A percentile compares a stretch with the other conserved stretches of the same genome.
These are phyloP conservation scores for Taxillus chinensis DNA, from an alignment of 164 flowering plant species.

Conservation along the genomic window DNA sequence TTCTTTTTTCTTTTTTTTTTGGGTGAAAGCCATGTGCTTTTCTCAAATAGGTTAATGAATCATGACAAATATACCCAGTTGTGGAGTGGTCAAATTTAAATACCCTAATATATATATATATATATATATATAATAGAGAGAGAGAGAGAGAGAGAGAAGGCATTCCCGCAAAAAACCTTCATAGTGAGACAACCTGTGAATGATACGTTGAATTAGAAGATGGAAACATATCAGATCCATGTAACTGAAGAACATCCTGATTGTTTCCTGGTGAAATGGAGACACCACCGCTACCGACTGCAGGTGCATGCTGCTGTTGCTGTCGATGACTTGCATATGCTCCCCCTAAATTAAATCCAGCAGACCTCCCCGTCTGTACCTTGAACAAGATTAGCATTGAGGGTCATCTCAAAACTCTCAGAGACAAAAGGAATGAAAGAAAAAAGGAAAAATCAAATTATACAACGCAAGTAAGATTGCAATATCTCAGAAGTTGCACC, in stretches of 20 bases:
- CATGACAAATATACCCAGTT: too few species aligned
- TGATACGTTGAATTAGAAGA: conserved; percentile 70
- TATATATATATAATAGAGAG: too few species aligned
- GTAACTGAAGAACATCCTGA: conserved; percentile 75
- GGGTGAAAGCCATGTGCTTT: too few species aligned
- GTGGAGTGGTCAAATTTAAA: too few species aligned
- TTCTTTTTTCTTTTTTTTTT: too few species aligned
- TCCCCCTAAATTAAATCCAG: conserved; percentile 76
- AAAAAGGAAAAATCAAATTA: background rate
- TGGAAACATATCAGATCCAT: conserved; percentile 73
- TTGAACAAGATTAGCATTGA: background rate
- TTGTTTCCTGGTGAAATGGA: conserved; percentile 60
- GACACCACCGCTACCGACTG: conserved; percentile 55
- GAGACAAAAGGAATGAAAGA: background rate
- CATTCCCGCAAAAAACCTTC: background rate
- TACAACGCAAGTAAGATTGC: background rate
- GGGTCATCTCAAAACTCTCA: background rate
- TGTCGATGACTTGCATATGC: conserved; percentile 67
- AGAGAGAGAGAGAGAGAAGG: too few species aligned
- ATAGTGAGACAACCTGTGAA: conserved; percentile 42
- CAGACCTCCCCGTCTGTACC: conserved; percentile 62
- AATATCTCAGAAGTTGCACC: conserved; percentile 12
- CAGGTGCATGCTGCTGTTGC: conserved; percentile 55
- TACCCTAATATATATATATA: too few species aligned
- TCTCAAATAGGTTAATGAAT: too few species aligned